These are phyloP conservation scores for Pseudogymnoascus sp. DNA, from an alignment of 2,329 filamentous ascomycete genomes.

Conservation along the genomic window DNA sequence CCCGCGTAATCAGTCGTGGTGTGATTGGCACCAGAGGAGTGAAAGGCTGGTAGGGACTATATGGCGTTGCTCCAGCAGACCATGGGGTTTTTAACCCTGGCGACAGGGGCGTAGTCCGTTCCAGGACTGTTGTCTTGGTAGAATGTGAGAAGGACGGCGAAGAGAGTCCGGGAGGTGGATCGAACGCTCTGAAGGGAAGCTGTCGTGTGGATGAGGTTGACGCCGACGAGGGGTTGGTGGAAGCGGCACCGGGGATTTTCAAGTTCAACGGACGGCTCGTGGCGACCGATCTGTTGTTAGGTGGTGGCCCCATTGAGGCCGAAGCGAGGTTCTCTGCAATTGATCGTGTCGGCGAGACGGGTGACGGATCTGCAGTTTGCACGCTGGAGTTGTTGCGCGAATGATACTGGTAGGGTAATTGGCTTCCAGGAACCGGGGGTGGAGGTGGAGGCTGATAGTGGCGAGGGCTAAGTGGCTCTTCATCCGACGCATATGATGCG, in stretches of 20 bases:
- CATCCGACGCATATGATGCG: slow-evolving; percentile 45
- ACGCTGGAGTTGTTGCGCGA: slow-evolving; percentile 14
- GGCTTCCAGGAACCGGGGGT: slow-evolving; percentile 38
- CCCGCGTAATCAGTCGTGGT: slow-evolving; percentile 63
- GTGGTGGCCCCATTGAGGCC: background rate
- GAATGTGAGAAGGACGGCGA: slow-evolving; percentile 36
- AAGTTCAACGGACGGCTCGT: slow-evolving; percentile 6
- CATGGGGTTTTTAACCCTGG: slow-evolving; percentile 55
- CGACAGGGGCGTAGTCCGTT: slow-evolving; percentile 45
- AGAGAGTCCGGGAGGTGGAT: slow-evolving; percentile 48
- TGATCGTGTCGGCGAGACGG: slow-evolving; percentile 21
- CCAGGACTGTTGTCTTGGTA: slow-evolving; percentile 60
- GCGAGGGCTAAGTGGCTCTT: slow-evolving; percentile 50
- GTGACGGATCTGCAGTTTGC: slow-evolving; percentile 11
- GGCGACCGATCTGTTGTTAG: background rate
- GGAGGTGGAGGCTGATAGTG: slow-evolving; percentile 52
- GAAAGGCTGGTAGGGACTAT: slow-evolving; percentile 73
- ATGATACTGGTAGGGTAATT: slow-evolving; percentile 2
- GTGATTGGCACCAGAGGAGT: slow-evolving; percentile 70
- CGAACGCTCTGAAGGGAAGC: slow-evolving; percentile 55
- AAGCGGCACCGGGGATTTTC: background rate
- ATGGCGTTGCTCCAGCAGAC: slow-evolving; percentile 57
- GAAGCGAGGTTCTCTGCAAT: slow-evolving; percentile 16
- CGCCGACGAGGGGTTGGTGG: slow-evolving; percentile 25
- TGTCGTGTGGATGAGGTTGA: slow-evolving; percentile 38